phyloP scores from a whole-genome alignment of 1,139 yeast species.

The Kurtzmaniella quercitrusa region DNA sequence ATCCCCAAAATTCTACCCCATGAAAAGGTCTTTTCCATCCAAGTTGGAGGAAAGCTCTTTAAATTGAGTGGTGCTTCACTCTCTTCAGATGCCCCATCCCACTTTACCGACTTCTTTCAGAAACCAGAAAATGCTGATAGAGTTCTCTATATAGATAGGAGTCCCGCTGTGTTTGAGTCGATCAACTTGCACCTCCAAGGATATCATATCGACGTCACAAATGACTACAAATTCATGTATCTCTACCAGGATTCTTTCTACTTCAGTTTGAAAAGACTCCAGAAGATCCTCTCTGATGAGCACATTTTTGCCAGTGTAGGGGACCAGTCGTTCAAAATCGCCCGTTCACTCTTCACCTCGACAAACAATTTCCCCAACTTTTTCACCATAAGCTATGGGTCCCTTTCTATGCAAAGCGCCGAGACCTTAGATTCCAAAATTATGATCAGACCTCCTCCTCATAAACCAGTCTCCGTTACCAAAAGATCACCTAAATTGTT shows the following conservation, averaged over 20 bases:
- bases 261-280: slow-evolving; percentile 59
- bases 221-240: slow-evolving; percentile 58
- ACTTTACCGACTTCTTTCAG: slow-evolving; percentile 49
- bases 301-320: slow-evolving; percentile 65
- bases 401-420: slow-evolving; percentile 45
- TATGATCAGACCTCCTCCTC: slow-evolving; percentile 74
- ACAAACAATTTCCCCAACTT: slow-evolving; percentile 77
- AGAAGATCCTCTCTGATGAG: slow-evolving; percentile 43
- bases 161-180: slow-evolving; percentile 63
- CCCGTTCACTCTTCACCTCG: slow-evolving; percentile 45
- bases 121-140: slow-evolving; percentile 35
- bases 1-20: slow-evolving; percentile 60
- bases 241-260: slow-evolving; percentile 72
- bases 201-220: slow-evolving; percentile 54
- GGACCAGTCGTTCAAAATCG: slow-evolving; percentile 52
- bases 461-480: slow-evolving; percentile 50
- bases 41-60: slow-evolving; percentile 63
- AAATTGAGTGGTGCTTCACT: slow-evolving; percentile 75
- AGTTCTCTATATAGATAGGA: slow-evolving; percentile 68
- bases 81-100: slow-evolving; percentile 73
- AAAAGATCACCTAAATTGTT: slow-evolving; percentile 57
- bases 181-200: slow-evolving; percentile 77
- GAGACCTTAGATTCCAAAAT: slow-evolving; percentile 31
- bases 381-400: slow-evolving; percentile 58
- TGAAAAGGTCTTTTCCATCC: slow-evolving; percentile 64